Evolutionary conservation across 805 yeast species (phyloP).

Genomic region (Saturnispora kantuleensis): DNA sequence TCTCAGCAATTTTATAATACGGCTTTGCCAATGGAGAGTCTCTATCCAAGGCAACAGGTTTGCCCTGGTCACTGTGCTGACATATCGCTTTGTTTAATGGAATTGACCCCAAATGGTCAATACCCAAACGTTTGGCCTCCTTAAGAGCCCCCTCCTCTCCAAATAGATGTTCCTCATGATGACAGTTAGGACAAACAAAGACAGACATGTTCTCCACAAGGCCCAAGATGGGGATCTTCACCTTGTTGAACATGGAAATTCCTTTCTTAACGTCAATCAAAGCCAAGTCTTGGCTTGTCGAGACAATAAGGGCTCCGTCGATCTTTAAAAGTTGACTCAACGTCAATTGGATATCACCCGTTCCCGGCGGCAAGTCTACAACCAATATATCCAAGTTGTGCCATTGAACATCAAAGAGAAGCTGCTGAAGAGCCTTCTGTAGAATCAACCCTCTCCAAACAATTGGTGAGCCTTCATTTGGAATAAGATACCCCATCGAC

Average conservation of each 20-base stretch:
- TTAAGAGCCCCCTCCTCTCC: conserved; percentile 53
- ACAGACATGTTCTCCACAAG: conserved; percentile 78
- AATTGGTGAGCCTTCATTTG: conserved; percentile 53
- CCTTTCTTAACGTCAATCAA: conserved; percentile 74
- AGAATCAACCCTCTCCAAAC: conserved; percentile 87
- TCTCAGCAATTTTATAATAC: conserved; percentile 41
- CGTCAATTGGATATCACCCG: conserved; percentile 80
- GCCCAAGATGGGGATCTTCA: conserved; percentile 62
- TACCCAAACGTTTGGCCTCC: conserved; percentile 36
- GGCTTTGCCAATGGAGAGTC: conserved; percentile 30
- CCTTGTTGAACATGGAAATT: conserved; percentile 64
- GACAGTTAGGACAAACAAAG: conserved; percentile 66
- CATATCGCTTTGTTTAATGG: conserved; percentile 60
- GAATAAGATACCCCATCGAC: conserved; percentile 83
- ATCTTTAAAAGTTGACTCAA: conserved; percentile 69
- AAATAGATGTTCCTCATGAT: conserved; percentile 64
- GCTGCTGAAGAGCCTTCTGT: conserved; percentile 77
- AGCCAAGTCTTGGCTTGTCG: conserved; percentile 84
- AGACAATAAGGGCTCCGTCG: conserved; percentile 73
- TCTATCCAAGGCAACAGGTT: conserved; percentile 45
- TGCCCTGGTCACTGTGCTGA: conserved; percentile 50
- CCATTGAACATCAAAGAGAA: conserved; percentile 81
- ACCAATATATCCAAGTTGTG: conserved; percentile 53
- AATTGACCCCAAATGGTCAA: conserved; percentile 52
- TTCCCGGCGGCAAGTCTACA: conserved; percentile 85